A percentile compares a stretch with the other conserved stretches of the same genome.
Conservation (phyloP, 2,329 filamentous ascomycete species). For the Monilinia laxa region DNA sequence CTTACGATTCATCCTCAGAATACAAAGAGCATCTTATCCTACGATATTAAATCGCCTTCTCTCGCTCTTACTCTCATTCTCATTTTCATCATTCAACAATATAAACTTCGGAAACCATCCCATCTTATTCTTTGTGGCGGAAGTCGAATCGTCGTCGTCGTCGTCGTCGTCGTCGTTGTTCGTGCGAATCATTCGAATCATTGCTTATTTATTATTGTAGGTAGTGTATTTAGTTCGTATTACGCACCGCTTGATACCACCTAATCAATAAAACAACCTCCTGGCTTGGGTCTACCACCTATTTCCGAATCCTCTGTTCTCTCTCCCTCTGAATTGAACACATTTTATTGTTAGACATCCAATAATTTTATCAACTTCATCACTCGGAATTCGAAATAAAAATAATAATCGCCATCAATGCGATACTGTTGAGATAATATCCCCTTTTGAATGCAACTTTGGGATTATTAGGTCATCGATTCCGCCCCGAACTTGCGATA, state of each 20-base stretch:
- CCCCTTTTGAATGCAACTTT: conserved; percentile 5
- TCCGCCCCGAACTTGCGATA: conserved; percentile 11
- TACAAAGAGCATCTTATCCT: too few species aligned
- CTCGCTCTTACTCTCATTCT: not conserved
- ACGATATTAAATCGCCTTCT: too few species aligned
- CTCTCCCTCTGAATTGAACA: conserved; percentile 4
- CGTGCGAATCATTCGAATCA: not conserved
- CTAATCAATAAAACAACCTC: not conserved
- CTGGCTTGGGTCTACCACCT: not conserved
- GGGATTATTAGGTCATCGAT: not conserved
- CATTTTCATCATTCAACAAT: not conserved
- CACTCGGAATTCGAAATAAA: not conserved
- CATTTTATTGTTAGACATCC: conserved; percentile 9
- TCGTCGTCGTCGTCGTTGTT: too few species aligned
- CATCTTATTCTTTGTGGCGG: conserved; percentile 7
- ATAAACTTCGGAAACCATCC: too few species aligned
- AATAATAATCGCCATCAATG: conserved; percentile 28
- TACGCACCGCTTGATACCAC: conserved; percentile 19
- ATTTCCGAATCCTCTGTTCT: conserved; percentile 17
- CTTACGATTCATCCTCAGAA: too few species aligned
- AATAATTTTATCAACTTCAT: not conserved
- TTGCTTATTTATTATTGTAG: not conserved
- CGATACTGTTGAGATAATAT: conserved; percentile 25
- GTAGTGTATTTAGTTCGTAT: not conserved
- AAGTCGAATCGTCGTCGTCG: not conserved